Conservation (phyloP, 1,139 yeast species). For the Taiozyma sp. region DNA sequence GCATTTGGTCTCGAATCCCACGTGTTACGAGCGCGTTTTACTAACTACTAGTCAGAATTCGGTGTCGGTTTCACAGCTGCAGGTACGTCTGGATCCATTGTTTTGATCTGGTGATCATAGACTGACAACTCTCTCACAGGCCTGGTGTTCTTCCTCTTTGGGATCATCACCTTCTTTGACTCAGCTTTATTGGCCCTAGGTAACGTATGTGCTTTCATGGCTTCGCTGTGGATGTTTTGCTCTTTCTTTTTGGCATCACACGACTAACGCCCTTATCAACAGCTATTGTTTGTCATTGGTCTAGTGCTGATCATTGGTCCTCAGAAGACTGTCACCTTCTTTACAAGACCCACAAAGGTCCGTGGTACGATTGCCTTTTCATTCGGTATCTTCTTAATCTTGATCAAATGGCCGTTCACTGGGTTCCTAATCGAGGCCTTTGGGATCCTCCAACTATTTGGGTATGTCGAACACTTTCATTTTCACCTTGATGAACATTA, state of each 20-base stretch:
- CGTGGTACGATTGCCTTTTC: conserved; percentile 82
- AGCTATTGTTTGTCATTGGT: conserved; percentile 67
- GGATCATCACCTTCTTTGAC: conserved; percentile 84
- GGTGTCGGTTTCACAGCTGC: conserved; percentile 95
- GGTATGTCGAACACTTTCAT: conserved; percentile 24
- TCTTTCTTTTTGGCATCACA: background rate
- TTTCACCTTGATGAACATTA: background rate
- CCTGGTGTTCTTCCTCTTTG: conserved; percentile 71
- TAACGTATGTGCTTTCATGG: conserved; percentile 8
- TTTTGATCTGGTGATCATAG: background rate
- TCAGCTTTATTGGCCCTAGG: conserved; percentile 77
- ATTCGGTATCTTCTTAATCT: conserved; percentile 70
- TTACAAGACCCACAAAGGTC: conserved; percentile 81
- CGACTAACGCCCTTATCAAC: background rate
- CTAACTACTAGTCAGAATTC: conserved; percentile 46
- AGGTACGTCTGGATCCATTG: conserved; percentile 34
- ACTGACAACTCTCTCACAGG: conserved; percentile 4
- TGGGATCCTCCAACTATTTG: conserved; percentile 87
- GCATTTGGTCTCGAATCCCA: background rate
- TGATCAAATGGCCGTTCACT: conserved; percentile 70
- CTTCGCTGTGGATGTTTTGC: too few species aligned
- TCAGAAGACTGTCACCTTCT: conserved; percentile 75
- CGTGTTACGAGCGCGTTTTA: background rate
- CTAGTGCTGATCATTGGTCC: conserved; percentile 84
- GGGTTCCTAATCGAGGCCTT: conserved; percentile 84